These are phyloP conservation scores for Moringa oleifera DNA, from an alignment of 345 rosid genomes.

Conservation along the genomic window DNA sequence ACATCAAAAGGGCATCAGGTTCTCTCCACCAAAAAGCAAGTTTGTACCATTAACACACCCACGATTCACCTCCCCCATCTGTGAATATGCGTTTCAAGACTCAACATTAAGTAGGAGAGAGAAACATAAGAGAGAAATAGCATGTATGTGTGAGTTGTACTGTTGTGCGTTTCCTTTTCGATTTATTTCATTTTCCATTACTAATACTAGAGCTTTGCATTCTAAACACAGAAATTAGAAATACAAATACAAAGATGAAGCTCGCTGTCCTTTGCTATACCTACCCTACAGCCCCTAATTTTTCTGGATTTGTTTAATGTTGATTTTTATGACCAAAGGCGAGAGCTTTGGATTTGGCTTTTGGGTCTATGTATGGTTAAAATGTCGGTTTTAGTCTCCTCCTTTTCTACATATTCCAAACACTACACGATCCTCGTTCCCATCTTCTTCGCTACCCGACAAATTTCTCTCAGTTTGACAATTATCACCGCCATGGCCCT, in stretches of 20 bases:
- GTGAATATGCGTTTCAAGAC: conserved; percentile 30
- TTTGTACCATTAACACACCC: conserved; percentile 14
- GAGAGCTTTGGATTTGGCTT: not conserved
- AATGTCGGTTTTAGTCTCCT: conserved; percentile 15
- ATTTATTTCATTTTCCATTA: too few species aligned
- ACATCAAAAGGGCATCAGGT: conserved; percentile 65
- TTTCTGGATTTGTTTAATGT: conserved; percentile 20
- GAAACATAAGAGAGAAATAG: not conserved
- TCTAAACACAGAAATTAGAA: too few species aligned
- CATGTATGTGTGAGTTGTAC: too few species aligned
- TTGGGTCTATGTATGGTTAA: not conserved
- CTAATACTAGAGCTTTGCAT: too few species aligned
- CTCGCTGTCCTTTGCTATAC: conserved; percentile 35
- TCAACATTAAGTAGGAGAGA: too few species aligned
- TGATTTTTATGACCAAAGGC: conserved; percentile 5
- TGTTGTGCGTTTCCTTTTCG: too few species aligned
- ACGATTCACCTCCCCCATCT: conserved; percentile 23
- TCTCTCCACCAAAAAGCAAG: conserved; percentile 31
- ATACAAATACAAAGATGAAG: conserved; percentile 10
- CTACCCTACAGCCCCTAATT: conserved; percentile 27
- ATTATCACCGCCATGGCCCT: not conserved
- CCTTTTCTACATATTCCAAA: conserved; percentile 6
- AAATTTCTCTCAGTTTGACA: not conserved
- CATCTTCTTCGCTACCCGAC: conserved; percentile 18
- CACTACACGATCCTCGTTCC: not conserved